Percentiles rank a stretch among this genome's conserved stretches.
These are phyloP conservation scores for Blumeria hordei DNA, from an alignment of 2,329 filamentous ascomycete genomes.

Conservation along the genomic window DNA sequence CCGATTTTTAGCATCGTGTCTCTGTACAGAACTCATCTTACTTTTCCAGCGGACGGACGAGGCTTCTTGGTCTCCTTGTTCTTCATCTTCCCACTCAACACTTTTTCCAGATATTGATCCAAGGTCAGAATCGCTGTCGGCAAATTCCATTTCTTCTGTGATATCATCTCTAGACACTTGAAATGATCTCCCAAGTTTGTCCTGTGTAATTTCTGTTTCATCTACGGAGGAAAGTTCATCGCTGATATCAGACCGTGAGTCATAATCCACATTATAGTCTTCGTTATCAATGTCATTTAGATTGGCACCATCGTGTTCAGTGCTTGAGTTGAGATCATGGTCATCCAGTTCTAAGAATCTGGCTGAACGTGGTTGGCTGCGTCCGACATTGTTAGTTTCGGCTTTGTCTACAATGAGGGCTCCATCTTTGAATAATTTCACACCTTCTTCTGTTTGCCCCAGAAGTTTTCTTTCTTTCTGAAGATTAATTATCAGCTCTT, in stretches of 20 bases:
- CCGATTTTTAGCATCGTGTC: slow-evolving; percentile 42
- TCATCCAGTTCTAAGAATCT: slow-evolving; percentile 36
- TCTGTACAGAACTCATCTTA: slow-evolving; percentile 48
- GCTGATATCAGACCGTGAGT: neutral
- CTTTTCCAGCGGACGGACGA: slow-evolving; percentile 55
- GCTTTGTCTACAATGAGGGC: slow-evolving; percentile 35
- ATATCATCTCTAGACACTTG: slow-evolving; percentile 26
- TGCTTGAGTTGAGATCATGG: slow-evolving; percentile 14
- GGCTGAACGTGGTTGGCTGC: slow-evolving; percentile 32
- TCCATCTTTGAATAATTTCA: slow-evolving; percentile 68
- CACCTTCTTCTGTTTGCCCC: slow-evolving; percentile 57
- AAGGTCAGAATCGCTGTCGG: slow-evolving; percentile 89
- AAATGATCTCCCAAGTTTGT: slow-evolving; percentile 36
- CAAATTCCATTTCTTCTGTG: slow-evolving; percentile 63
- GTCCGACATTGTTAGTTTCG: slow-evolving; percentile 33
- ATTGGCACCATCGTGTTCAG: slow-evolving; percentile 32
- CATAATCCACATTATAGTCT: slow-evolving; percentile 14
- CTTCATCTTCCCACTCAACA: slow-evolving; percentile 22
- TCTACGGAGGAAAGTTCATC: slow-evolving; percentile 16
- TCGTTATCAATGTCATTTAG: slow-evolving; percentile 18
- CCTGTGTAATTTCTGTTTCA: slow-evolving; percentile 32
- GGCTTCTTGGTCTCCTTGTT: slow-evolving; percentile 20
- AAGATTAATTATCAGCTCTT: slow-evolving; percentile 78
- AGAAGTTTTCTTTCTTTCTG: slow-evolving; percentile 64
- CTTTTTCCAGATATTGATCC: slow-evolving; percentile 29